Base-by-base conservation (phyloP, 129 eudicot genomes). In the Flaveria bidentis region DNA sequence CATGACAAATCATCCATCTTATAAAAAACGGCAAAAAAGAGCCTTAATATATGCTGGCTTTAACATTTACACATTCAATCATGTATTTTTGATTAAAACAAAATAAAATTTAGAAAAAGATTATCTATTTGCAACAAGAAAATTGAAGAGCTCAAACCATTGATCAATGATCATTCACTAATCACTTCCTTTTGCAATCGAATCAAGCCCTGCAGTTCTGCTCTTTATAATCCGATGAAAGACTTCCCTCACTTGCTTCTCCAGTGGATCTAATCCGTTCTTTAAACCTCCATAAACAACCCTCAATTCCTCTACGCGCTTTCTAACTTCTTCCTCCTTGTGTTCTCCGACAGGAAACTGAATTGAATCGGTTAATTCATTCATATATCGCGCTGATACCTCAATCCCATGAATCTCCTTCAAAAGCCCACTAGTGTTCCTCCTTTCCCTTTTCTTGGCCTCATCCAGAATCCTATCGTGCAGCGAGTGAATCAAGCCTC, bases 401-500 rank as follows among this genome's bases (percentile, higher is more conserved):
- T 88, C 96, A 66, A 88, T 85, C 71, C 85, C 89, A 26, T 74
- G 71, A 79, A 90, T 88, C 89, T 92, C 98, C 85, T 67, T 87
- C 90, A 90, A 80, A 60, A 92, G 74, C 36, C 98, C 98, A 69
- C 89, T 78, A 11, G 86, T 74, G 66, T 76, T 81, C 42, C 84
- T 81, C 52, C 85, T 53, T 2, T 92, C 96, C 75, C 81, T 73
- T 67, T 77, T 88, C 92, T 86, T 90, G 1, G 93, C 84, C 76
- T 90, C 98, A 18, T 85, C 96, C 74, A 84, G 1, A 16, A 92
- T 90, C 87, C 84, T 88, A 71, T 90, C 98, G 22, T 92, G 96
- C 16, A 92, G 82, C 1, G 81, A 76, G 0, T 75, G 69, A 25
- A 92, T 78, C 3, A 90, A 82, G 0, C 1, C 72, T 0, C 88